phyloP scores from a whole-genome alignment of 1,139 yeast genomes.

The Taiozyma sp. region DNA sequence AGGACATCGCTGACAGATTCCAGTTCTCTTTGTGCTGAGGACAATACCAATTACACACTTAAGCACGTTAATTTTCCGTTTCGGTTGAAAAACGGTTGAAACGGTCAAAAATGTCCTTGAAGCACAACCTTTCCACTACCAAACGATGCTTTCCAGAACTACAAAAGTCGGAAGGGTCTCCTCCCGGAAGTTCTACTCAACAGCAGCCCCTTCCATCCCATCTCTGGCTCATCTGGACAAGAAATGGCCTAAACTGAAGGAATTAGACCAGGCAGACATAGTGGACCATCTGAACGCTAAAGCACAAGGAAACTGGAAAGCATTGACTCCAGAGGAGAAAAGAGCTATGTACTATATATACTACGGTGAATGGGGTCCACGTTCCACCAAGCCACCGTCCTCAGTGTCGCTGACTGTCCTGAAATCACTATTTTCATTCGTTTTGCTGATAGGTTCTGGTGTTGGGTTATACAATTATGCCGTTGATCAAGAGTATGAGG shows the following conservation, averaged over 20 bases:
- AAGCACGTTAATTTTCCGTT: not conserved
- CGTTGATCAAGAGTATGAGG: constrained; percentile 16
- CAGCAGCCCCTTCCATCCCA: not conserved
- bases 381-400: constrained; percentile 28
- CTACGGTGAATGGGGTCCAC: constrained; percentile 94
- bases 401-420: constrained; percentile 11
- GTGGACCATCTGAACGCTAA: constrained; percentile 53
- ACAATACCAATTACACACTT: not conserved
- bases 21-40: not conserved
- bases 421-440: constrained; percentile 13
- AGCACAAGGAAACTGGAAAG: constrained; percentile 67
- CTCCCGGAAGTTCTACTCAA: not conserved
- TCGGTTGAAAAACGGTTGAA: not conserved
- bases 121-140: not conserved
- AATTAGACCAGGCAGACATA: constrained; percentile 54
- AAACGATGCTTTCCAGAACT: not conserved
- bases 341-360: constrained; percentile 86
- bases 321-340: constrained; percentile 77
- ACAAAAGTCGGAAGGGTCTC: not conserved
- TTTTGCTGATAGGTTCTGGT: constrained; percentile 16
- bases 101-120: too few species aligned
- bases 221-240: not conserved
- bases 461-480: constrained; percentile 17
- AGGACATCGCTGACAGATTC: not conserved
- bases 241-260: constrained; percentile 54